Evolutionary conservation across 1,139 yeast species (phyloP), one percentile per base, ranked within the genome.

Genomic region (Protomyces macrosporus): DNA sequence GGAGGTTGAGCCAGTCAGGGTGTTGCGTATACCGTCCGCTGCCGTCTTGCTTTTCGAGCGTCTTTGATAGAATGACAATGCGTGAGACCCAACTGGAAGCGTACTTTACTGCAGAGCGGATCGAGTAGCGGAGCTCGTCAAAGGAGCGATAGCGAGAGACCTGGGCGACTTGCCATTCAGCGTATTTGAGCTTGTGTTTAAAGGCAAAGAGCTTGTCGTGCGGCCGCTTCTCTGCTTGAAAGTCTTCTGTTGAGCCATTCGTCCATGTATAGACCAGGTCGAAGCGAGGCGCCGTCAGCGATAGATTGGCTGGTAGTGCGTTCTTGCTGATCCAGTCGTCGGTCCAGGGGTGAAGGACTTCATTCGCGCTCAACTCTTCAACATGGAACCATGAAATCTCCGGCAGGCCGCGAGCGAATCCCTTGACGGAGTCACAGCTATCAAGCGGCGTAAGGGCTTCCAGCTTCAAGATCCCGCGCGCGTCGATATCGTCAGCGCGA

Each of bases 251-350:
- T 16, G 35, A 14, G 6, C 32, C 48, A 3, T 40, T 35, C 34
- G 40, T 48, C 34, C 33, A 53, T 4, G 57, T 53, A 39, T 53
- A 53, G 57, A 53, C 57, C 12, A 53, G 10, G 32, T 53, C 57
- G 36, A 53, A 14, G 35, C 32, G 16, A 30, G 34, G 50, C 5
- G 48, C 9, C 35, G 33, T 10, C 34, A 53, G 39, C 23, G 10
- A n/a, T 7, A 14, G 32, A 30, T 32, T 12, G 1, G 6, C 36
- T 3, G 39, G 45, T 7, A 53, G 39, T 16, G 1, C 10, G 51
- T 34, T 36, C 14, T 53, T n/a, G 12, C 35, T 10, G 30, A 53
- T 32, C 57, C 57, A 53, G 36, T 39, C 50, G 36, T 53, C 57
- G 32, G 39, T 42, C 57, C 57, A 53, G 10, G 30, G 35, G 6